phyloP scores from a whole-genome alignment of 2,329 filamentous ascomycete species.

The Phaeosphaeria sp. region DNA sequence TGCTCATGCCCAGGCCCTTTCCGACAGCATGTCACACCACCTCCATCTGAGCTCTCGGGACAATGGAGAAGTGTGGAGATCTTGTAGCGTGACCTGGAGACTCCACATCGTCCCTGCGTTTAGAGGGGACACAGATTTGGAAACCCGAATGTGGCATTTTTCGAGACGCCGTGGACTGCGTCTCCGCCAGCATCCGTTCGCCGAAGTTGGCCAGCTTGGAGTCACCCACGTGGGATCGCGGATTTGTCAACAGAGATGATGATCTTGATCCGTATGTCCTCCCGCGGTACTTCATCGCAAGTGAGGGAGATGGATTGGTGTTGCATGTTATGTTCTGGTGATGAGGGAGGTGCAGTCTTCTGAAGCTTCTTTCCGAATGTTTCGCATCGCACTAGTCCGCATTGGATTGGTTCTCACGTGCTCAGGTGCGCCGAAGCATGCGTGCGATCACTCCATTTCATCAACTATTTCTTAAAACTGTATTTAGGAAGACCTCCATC shows the following conservation, averaged over 20 bases:
- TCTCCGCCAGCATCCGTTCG: neutral
- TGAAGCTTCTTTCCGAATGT: no score
- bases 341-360: no score
- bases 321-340: no score
- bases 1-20: no score
- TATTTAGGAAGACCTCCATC: no score
- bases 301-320: no score
- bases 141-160: neutral
- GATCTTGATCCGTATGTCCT: neutral
- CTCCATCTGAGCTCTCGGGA: slow-evolving; percentile 3
- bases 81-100: slow-evolving; percentile 16
- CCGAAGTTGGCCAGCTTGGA: neutral
- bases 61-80: slow-evolving; percentile 7
- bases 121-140: neutral
- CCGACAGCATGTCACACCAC: neutral
- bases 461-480: no score
- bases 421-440: no score
- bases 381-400: no score
- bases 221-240: neutral
- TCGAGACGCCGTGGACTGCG: neutral
- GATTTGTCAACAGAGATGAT: neutral
- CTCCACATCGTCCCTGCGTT: slow-evolving; percentile 31
- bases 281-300: neutral
- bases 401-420: no score
- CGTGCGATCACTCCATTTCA: no score